Conservation (phyloP, 2,329 filamentous ascomycete genomes). For the Dothideomycetes sp. region DNA sequence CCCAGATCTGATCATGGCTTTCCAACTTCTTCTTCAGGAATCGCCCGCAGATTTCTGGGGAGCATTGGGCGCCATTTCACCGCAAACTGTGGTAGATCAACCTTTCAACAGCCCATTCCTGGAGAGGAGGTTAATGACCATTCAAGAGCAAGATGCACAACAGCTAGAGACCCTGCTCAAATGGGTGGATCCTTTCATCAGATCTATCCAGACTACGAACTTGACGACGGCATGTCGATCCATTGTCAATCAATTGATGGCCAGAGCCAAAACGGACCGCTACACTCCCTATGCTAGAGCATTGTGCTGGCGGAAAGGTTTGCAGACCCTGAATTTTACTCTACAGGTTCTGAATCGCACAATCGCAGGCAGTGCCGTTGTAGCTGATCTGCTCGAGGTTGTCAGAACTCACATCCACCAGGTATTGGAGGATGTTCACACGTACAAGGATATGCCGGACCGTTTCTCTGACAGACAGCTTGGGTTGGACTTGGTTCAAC, state of each 20-base stretch:
- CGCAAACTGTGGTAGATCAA: slow-evolving; percentile 71
- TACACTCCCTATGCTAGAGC: slow-evolving; percentile 48
- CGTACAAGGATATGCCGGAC: slow-evolving; percentile 15
- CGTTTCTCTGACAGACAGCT: slow-evolving; percentile 18
- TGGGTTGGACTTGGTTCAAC: slow-evolving; percentile 54
- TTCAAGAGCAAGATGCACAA: slow-evolving; percentile 39
- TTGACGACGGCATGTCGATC: slow-evolving; percentile 70
- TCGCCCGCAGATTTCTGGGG: slow-evolving; percentile 79
- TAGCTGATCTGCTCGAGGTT: slow-evolving; percentile 51
- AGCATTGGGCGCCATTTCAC: slow-evolving; percentile 69
- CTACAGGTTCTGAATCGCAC: slow-evolving; percentile 14
- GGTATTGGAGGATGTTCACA: slow-evolving; percentile 23
- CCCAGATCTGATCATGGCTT: slow-evolving; percentile 56
- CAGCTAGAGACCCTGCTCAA: slow-evolving; percentile 54
- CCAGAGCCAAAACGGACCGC: slow-evolving; percentile 45
- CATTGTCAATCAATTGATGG: slow-evolving; percentile 65
- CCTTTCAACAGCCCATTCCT: slow-evolving; percentile 65
- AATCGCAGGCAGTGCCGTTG: slow-evolving; percentile 23
- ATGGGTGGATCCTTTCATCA: slow-evolving; percentile 70
- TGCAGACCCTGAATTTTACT: slow-evolving; percentile 39
- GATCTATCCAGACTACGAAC: slow-evolving; percentile 64
- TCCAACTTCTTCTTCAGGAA: slow-evolving; percentile 62
- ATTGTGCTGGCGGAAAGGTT: slow-evolving; percentile 53
- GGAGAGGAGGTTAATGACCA: slow-evolving; percentile 46
- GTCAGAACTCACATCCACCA: slow-evolving; percentile 46